Base-by-base conservation (phyloP, 495 filamentous ascomycete species). In the Penicillium goetzii region DNA sequence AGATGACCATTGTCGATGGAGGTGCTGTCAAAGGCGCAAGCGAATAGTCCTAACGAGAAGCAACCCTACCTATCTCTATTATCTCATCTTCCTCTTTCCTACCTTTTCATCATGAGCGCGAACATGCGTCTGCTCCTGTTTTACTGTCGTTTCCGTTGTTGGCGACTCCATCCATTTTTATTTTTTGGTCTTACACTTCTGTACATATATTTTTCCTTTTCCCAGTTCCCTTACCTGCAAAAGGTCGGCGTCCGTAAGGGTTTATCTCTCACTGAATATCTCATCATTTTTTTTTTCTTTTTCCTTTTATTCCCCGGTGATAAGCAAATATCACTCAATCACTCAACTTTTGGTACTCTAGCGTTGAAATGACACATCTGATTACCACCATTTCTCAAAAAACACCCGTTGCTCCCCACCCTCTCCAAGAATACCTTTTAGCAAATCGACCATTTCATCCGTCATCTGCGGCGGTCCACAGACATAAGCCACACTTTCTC, bases 301-400 rank as follows among this genome's bases (percentile, higher is more conserved):
- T 40, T 54, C 33, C 60, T 63, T 60, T 47, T 49, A 54, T 15
- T 58, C 57, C 30, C 25, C 19, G 21, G 47, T 60, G 38, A 30
- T 61, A 55, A 55, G 19, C 43, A 47, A 25, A 11, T 5, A 5
- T 32, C 15, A 17, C 19, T 52, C n/a, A n/a, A 52, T 19, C n/a
- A n/a, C n/a, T n/a, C n/a, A 25, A 17, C 14, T 36, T 53, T 55
- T 34, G 7, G 15, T 34, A 17, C 11, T 33, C 32, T 34, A 55
- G 10, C 6, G 30, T 36, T 36, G 10, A 9, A 19, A 25, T 25
- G 17, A 36, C 19, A 55, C 14, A 23, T 56, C 11, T 49, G 2
- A 7, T 32, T 58, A 95, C 92, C 92, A 97, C 92, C 92, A 97
- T 66, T 91, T 94, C 76, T 97, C 92, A 68, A 82, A 94, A 38